Evolutionary conservation across 108 stramenopile species (phyloP).

Genomic region (Conticribra weissflogii): DNA sequence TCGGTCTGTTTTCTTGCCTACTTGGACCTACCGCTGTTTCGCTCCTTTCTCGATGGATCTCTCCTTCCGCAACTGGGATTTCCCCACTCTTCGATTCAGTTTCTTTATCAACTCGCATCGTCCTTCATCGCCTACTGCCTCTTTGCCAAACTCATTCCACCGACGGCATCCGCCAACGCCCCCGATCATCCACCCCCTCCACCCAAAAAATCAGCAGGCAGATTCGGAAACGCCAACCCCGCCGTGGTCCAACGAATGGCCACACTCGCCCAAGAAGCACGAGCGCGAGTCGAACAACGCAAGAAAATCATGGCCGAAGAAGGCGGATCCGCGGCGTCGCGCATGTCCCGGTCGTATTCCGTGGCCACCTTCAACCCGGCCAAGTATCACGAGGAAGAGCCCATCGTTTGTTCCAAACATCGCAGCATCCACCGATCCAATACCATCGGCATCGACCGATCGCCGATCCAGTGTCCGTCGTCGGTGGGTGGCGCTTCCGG

Average conservation of each 20-base stretch:
- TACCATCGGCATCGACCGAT: neutral
- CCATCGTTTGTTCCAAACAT: neutral
- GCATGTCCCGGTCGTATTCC: neutral
- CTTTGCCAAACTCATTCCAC: slow-evolving; percentile 6
- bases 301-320: neutral
- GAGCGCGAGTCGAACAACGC: slow-evolving; percentile 1
- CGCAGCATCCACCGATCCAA: neutral
- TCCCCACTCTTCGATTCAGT: neutral
- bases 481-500: neutral
- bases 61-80: neutral
- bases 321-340: neutral
- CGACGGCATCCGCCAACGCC: neutral
- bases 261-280: neutral
- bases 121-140: slow-evolving; percentile 7
- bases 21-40: slow-evolving; percentile 1
- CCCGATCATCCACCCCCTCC: neutral
- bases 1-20: neutral
- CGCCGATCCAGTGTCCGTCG: neutral
- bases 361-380: neutral
- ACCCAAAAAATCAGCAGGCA: neutral
- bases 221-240: neutral
- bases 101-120: neutral
- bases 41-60: neutral
- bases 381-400: neutral
- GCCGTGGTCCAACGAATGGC: slow-evolving; percentile 7